Conservation (phyloP, 2,329 filamentous ascomycete species). For the Didymella sp. region DNA sequence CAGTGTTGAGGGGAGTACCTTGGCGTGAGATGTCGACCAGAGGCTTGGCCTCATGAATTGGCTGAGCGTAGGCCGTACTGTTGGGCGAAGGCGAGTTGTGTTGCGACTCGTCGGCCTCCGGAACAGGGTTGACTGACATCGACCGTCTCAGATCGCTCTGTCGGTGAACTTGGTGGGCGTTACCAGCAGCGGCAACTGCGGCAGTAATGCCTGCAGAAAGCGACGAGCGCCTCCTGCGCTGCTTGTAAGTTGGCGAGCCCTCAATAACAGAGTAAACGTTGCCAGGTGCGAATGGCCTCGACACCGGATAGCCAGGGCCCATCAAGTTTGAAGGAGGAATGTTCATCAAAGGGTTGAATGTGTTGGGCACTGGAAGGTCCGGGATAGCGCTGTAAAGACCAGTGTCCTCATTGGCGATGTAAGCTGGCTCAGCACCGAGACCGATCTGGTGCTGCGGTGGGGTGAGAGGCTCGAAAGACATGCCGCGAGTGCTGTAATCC, state of each 20-base stretch:
- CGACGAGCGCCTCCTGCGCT: conserved; percentile 90
- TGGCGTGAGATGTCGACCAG: conserved; percentile 83
- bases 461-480: conserved; percentile 96
- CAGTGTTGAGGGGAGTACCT: conserved; percentile 83
- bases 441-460: conserved; percentile 88
- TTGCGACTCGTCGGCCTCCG: conserved; percentile 78
- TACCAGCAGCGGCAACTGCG: conserved; percentile 65
- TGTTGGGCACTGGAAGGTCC: conserved; percentile 78
- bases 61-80: conserved; percentile 61
- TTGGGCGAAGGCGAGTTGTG: conserved; percentile 81
- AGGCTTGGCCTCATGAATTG: conserved; percentile 75
- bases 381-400: conserved; percentile 94
- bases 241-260: conserved; percentile 98
- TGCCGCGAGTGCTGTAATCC: conserved; percentile 94
- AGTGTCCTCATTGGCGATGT: conserved; percentile 98
- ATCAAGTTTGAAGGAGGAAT: conserved; percentile 84
- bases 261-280: conserved; percentile 97
- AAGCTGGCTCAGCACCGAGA: conserved; percentile 86
- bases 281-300: conserved; percentile 70
- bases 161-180: conserved; percentile 70
- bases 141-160: conserved; percentile 92
- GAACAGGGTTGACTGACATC: conserved; percentile 82
- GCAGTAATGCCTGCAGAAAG: conserved; percentile 82
- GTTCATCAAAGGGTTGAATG: conserved; percentile 88
- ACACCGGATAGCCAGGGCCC: conserved; percentile 77